Conservation (phyloP, 2,329 filamentous ascomycete species). For the Fusarium tupiense region DNA sequence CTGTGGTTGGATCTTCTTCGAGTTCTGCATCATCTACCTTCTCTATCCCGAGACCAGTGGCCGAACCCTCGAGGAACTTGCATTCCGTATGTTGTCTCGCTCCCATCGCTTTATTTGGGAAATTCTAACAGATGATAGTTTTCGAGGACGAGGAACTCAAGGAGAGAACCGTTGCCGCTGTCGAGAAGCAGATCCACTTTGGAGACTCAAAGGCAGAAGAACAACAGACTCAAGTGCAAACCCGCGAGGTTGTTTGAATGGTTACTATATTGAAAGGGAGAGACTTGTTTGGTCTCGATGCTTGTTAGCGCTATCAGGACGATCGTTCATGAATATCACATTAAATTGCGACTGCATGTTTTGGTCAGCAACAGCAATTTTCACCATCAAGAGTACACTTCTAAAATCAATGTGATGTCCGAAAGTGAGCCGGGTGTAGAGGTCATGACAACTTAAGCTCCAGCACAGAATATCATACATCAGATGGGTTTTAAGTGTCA, state of each 20-base stretch:
- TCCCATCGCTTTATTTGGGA: fast-evolving
- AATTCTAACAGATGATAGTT: slow-evolving; percentile 43
- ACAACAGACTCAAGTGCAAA: not conserved
- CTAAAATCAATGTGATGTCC: not conserved
- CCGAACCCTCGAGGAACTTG: slow-evolving; percentile 75
- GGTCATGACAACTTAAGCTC: not conserved
- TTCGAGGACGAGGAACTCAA: slow-evolving; percentile 53
- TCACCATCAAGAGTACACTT: too few relatives aligned
- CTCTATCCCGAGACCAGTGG: slow-evolving; percentile 85
- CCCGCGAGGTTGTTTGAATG: slow-evolving; percentile 20
- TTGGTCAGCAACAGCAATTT: not conserved
- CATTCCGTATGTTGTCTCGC: slow-evolving; percentile 49
- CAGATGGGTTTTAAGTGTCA: too few relatives aligned
- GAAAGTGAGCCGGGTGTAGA: not conserved
- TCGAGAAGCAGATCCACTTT: slow-evolving; percentile 51
- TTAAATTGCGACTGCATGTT: not conserved
- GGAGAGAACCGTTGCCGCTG: slow-evolving; percentile 51
- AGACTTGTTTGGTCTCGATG: not conserved
- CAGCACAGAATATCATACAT: not conserved
- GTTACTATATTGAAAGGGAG: not conserved
- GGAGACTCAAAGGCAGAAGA: slow-evolving; percentile 28
- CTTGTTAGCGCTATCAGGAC: not conserved
- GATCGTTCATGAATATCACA: not conserved
- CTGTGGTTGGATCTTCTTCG: slow-evolving; percentile 54
- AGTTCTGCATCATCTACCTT: slow-evolving; percentile 72